phyloP scores from a whole-genome alignment of 2,329 filamentous ascomycete species.

The Coniella vitis region DNA sequence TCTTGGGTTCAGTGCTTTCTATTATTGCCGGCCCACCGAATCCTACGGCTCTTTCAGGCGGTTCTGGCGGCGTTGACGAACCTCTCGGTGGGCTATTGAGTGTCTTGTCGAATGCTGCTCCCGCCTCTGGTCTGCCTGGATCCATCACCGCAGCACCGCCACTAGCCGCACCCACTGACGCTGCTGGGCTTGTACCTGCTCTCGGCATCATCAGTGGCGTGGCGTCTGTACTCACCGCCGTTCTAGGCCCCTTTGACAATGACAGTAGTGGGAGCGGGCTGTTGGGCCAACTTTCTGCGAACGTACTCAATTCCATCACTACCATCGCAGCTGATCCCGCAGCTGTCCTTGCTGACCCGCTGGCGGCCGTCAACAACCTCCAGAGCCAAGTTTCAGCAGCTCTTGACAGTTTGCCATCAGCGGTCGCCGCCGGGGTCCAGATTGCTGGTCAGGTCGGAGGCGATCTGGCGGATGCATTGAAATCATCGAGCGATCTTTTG shows the following conservation, averaged over 20 bases:
- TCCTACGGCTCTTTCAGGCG: conserved; percentile 1
- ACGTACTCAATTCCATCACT: conserved; percentile 8
- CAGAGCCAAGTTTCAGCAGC: conserved; percentile 11
- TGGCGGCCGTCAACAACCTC: conserved; percentile 8
- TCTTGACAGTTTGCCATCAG: conserved; percentile 12
- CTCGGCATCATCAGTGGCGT: conserved; percentile 9
- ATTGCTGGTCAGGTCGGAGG: conserved; percentile 13
- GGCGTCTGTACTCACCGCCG: conserved; percentile 7
- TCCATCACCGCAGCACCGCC: conserved; percentile 1
- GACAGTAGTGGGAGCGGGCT: background rate
- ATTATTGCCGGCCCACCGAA: conserved; percentile 10
- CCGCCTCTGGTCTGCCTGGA: background rate
- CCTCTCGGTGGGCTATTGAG: conserved; percentile 13
- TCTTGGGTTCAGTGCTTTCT: conserved; percentile 13
- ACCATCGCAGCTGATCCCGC: conserved; percentile 11
- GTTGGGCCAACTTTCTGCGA: conserved; percentile 14
- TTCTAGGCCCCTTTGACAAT: conserved; percentile 4
- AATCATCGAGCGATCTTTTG: conserved; percentile 10
- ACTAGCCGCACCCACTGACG: background rate
- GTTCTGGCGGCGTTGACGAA: background rate
- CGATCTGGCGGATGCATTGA: conserved; percentile 9
- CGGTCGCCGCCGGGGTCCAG: conserved; percentile 12
- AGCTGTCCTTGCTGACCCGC: conserved; percentile 9
- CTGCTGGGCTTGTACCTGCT: background rate
- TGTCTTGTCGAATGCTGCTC: conserved; percentile 11